Evolutionary conservation across 2,329 filamentous ascomycete genomes (phyloP).

Genomic region (Clonostachys chloroleuca): DNA sequence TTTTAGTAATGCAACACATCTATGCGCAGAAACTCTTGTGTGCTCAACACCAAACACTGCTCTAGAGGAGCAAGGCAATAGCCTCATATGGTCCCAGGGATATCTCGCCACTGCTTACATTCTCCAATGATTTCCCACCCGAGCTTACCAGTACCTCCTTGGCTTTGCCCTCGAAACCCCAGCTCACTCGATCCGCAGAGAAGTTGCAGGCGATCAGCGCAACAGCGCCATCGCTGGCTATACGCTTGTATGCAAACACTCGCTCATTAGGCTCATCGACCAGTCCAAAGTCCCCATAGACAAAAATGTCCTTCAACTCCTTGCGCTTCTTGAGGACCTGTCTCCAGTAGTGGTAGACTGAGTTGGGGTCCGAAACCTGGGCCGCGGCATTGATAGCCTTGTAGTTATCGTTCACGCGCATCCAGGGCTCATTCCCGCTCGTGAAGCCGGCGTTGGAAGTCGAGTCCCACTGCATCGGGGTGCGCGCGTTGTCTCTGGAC

Average conservation of each 20-base stretch:
- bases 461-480: constrained; percentile 69
- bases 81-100: constrained; percentile 29
- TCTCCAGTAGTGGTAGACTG: constrained; percentile 59
- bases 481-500: constrained; percentile 65
- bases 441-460: constrained; percentile 62
- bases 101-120: constrained; percentile 1
- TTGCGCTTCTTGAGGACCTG: constrained; percentile 56
- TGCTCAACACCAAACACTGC: too few relatives aligned
- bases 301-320: constrained; percentile 54
- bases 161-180: constrained; percentile 18
- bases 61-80: constrained; percentile 21
- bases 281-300: constrained; percentile 55
- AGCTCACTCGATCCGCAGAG: constrained; percentile 19
- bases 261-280: constrained; percentile 26
- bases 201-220: constrained; percentile 34
- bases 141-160: constrained; percentile 27
- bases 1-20: too few relatives aligned
- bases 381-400: constrained; percentile 55
- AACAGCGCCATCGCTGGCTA: constrained; percentile 17
- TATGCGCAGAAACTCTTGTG: too few relatives aligned
- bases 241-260: constrained; percentile 31
- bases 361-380: constrained; percentile 41
- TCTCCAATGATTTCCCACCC: constrained; percentile 6
- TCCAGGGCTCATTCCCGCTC: constrained; percentile 56
- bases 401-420: constrained; percentile 63